These are phyloP conservation scores for Adansonia madagascariensis DNA, from an alignment of 441 rosid species.

Conservation along the genomic window DNA sequence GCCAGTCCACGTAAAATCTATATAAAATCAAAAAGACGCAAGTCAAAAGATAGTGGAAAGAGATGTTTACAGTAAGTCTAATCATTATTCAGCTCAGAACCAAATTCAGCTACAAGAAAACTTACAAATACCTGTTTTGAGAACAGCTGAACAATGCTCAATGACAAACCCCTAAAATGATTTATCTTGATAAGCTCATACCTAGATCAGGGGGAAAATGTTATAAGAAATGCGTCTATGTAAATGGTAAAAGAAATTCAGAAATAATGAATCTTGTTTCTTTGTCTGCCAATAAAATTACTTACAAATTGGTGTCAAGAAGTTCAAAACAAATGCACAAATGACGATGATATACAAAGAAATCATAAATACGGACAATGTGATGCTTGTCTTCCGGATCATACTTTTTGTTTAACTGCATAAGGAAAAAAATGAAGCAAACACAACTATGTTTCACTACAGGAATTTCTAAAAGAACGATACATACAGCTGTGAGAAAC, in stretches of 20 bases:
- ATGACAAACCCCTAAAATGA: slow-evolving; percentile 91
- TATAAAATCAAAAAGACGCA: slow-evolving; percentile 26
- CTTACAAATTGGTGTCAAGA: slow-evolving; percentile 98
- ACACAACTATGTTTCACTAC: slow-evolving; percentile 30
- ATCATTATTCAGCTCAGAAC: slow-evolving; percentile 21
- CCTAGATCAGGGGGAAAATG: slow-evolving; percentile 47
- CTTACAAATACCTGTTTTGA: slow-evolving; percentile 82
- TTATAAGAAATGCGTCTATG: slow-evolving; percentile 25
- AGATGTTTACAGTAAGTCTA: neutral
- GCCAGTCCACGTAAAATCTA: slow-evolving; percentile 93
- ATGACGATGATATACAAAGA: slow-evolving; percentile 85
- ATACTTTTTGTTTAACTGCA: slow-evolving; percentile 94
- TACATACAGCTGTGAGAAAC: slow-evolving; percentile 27
- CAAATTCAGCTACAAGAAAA: slow-evolving; percentile 25
- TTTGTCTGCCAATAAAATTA: slow-evolving; percentile 22
- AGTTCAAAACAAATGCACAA: slow-evolving; percentile 98
- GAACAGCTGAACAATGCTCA: slow-evolving; percentile 94
- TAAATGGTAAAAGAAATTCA: slow-evolving; percentile 25
- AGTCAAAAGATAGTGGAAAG: slow-evolving; percentile 12
- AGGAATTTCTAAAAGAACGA: slow-evolving; percentile 20
- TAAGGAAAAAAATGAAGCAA: slow-evolving; percentile 34
- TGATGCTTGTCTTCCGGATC: slow-evolving; percentile 99
- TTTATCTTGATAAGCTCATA: slow-evolving; percentile 98
- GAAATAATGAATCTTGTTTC: slow-evolving; percentile 11
- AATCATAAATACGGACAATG: slow-evolving; percentile 95